These are phyloP conservation scores for Candida odintsovae DNA, from an alignment of 805 yeast genomes.

Conservation along the genomic window DNA sequence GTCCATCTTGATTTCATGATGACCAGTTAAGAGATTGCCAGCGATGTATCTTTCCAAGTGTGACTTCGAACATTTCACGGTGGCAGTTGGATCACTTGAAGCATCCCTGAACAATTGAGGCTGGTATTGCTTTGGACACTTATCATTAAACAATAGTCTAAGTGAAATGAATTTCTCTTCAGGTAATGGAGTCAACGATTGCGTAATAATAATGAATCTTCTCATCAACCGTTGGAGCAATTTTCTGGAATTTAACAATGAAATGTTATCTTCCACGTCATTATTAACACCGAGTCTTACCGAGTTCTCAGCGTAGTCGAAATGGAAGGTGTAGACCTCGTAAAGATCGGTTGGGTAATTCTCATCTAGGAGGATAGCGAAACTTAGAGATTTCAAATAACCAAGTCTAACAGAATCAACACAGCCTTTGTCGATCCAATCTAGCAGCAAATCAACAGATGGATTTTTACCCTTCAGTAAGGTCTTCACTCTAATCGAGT, in stretches of 20 bases:
- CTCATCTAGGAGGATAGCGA: slow-evolving; percentile 41
- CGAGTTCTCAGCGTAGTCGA: slow-evolving; percentile 34
- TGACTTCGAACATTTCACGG: slow-evolving; percentile 19
- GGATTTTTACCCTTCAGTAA: slow-evolving; percentile 39
- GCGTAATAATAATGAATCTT: slow-evolving; percentile 47
- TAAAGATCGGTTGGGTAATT: slow-evolving; percentile 34
- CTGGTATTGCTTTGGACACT: slow-evolving; percentile 42
- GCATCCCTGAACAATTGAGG: slow-evolving; percentile 45
- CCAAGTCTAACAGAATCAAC: slow-evolving; percentile 37
- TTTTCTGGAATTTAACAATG: slow-evolving; percentile 33
- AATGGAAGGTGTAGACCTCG: slow-evolving; percentile 47
- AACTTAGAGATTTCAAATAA: slow-evolving; percentile 38
- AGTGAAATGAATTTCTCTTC: slow-evolving; percentile 39
- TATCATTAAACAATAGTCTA: slow-evolving; percentile 44
- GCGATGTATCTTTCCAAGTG: slow-evolving; percentile 15
- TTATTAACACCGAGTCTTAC: slow-evolving; percentile 22
- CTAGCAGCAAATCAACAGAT: slow-evolving; percentile 43
- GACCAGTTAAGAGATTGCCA: slow-evolving; percentile 28
- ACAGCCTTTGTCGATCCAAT: slow-evolving; percentile 51
- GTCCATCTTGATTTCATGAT: slow-evolving; percentile 26
- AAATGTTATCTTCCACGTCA: slow-evolving; percentile 7
- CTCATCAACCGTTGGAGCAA: slow-evolving; percentile 44
- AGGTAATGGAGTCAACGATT: slow-evolving; percentile 47
- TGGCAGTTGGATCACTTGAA: slow-evolving; percentile 28
- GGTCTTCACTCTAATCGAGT: slow-evolving; percentile 41